Evolutionary conservation across 768 basidiomycete species (phyloP), one percentile per base, ranked within the genome.

Genomic region (Tylopilus sp.): DNA sequence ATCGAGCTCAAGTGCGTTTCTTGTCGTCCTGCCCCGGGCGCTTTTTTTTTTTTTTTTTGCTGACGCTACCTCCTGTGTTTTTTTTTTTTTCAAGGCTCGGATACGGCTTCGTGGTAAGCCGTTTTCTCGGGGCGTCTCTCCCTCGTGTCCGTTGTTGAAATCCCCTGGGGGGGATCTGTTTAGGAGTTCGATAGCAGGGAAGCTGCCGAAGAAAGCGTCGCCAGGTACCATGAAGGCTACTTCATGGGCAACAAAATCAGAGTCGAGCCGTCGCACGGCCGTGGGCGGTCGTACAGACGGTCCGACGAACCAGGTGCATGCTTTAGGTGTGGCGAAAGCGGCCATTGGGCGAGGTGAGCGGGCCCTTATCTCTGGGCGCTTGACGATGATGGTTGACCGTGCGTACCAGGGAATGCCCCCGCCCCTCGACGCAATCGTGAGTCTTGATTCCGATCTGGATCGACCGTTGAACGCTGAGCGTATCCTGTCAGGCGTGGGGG

Each of bases 161-260:
- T 23, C 15, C 35, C 15, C n/a, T n/a, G n/a, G 36, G 20, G 38
- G 28, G 23, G 1, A 22, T 40, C 2, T 35, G 23, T 26, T 43
- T 42, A 93, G 90, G 91, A 92, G 81, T 93, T 93, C 57, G 89
- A 91, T 28, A 85, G 52, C 44, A 79, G 80, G 41, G 84, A 86
- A 59, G 86, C 91, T 36, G 91, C 91, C 2, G 89, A 92, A 65
- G 86, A 89, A 67, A 90, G 89, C 52, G 88, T 93, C 6, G 80
- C 83, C 5, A 91, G 91, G 65, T 94, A 93, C 60, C 80, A 94
- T 56, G 90, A 92, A 73, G 90, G 91, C 2, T 85, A 76, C 55
- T 94, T 94, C 67, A 90, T 94, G 89, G 91, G 91, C 39, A 91
- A 91, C 68, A 91, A 89, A 74, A 91, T 94, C 50, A 83, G 88